Percentiles rank a stretch among this genome's conserved stretches.
These are phyloP conservation scores for Abortiporus biennis DNA, from an alignment of 1,284 basidiomycete species.

Conservation along the genomic window DNA sequence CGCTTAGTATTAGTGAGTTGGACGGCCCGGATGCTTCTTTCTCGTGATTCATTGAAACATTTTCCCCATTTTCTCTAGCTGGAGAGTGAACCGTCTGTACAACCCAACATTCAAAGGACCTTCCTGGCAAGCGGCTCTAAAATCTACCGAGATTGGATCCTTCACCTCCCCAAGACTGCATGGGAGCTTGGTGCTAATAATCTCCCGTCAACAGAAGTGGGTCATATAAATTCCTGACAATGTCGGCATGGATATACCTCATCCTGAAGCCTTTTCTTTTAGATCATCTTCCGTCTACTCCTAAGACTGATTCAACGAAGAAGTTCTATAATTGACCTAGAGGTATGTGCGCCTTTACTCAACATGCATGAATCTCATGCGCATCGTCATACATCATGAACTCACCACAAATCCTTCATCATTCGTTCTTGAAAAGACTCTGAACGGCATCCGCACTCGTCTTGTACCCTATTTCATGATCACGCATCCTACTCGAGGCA, in stretches of 20 bases:
- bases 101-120: no score
- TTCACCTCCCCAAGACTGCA: conserved; percentile 67
- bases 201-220: conserved; percentile 49
- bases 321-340: conserved; percentile 32
- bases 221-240: conserved; percentile 13
- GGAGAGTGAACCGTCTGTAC: conserved; percentile 51
- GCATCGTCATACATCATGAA: background rate
- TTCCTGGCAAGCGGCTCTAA: no score
- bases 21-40: background rate
- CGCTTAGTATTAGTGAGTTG: conserved; percentile 58
- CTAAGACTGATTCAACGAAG: conserved; percentile 56
- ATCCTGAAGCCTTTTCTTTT: background rate
- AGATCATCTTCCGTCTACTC: conserved; percentile 60
- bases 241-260: no score
- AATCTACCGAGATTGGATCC: no score
- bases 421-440: conserved; percentile 29
- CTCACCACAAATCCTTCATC: no score
- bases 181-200: conserved; percentile 77
- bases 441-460: conserved; percentile 43
- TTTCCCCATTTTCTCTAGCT: no score
- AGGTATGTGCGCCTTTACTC: background rate
- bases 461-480: conserved; percentile 77
- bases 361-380: background rate
- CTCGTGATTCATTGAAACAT: background rate
- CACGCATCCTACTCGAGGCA: conserved; percentile 62